Conservation (phyloP, 2,329 filamentous ascomycete genomes). For the Sclerotinia trifoliorum region DNA sequence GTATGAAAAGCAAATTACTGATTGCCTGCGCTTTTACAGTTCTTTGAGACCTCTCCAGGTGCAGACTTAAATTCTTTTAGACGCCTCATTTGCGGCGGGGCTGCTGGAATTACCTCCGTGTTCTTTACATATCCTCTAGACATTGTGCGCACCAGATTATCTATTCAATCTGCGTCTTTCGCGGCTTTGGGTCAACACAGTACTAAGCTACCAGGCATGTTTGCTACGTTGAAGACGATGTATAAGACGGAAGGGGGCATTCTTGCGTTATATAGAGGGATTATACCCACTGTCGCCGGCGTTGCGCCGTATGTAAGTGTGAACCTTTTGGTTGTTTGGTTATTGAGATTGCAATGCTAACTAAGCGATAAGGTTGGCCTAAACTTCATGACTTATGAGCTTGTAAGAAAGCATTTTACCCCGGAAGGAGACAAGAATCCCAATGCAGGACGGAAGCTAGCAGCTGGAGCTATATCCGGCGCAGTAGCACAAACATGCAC, state of each 20-base stretch:
- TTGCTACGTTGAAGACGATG: slow-evolving; percentile 76
- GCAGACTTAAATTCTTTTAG: slow-evolving; percentile 70
- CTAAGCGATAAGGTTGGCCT: slow-evolving; percentile 67
- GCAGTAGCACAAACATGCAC: slow-evolving; percentile 96
- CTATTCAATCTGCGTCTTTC: slow-evolving; percentile 97
- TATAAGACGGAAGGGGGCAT: slow-evolving; percentile 89
- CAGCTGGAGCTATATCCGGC: slow-evolving; percentile 90
- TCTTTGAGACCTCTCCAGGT: slow-evolving; percentile 75
- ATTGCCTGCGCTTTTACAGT: slow-evolving; percentile 43
- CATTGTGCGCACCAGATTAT: slow-evolving; percentile 92
- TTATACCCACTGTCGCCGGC: slow-evolving; percentile 88
- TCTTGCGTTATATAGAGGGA: slow-evolving; percentile 85
- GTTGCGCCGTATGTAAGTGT: slow-evolving; percentile 83
- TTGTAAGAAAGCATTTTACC: slow-evolving; percentile 78
- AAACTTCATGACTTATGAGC: slow-evolving; percentile 99
- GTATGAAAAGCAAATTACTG: slow-evolving; percentile 5
- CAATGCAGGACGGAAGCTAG: slow-evolving; percentile 73
- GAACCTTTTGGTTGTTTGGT: neutral
- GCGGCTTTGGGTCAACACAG: slow-evolving; percentile 63
- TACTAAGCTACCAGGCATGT: slow-evolving; percentile 84
- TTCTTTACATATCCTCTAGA: slow-evolving; percentile 94
- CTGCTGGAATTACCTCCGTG: slow-evolving; percentile 93
- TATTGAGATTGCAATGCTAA: slow-evolving; percentile 8
- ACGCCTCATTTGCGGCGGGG: slow-evolving; percentile 83
- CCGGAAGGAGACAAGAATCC: slow-evolving; percentile 86